A percentile compares a stretch with the other conserved stretches of the same genome.
Conservation (phyloP, 257 asterid species). For the Leonotis leonurus region DNA sequence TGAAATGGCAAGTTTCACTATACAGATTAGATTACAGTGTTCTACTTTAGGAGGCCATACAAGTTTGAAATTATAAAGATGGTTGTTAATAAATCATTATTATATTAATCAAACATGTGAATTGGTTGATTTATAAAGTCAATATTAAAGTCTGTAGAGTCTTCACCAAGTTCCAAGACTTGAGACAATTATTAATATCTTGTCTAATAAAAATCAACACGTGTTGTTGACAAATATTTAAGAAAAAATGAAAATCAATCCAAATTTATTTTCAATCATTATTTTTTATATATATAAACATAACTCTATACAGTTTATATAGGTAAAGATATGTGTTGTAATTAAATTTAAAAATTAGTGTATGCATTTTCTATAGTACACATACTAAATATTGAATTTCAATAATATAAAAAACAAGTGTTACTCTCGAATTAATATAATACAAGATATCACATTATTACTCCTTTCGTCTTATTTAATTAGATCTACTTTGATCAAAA, state of each 20-base stretch:
- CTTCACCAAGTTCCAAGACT: neutral
- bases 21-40: neutral
- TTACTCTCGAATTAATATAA: no score
- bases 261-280: no score
- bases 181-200: neutral
- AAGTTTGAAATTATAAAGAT: neutral
- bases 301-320: no score
- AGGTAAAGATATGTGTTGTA: no score
- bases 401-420: no score
- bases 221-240: neutral
- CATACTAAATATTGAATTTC: no score
- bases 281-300: no score
- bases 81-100: neutral
- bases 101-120: conserved; percentile 5
- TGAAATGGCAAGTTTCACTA: neutral
- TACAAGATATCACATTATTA: no score
- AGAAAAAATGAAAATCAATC: neutral
- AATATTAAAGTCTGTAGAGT: neutral
- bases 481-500: no score
- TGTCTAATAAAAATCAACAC: neutral
- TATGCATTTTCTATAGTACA: no score
- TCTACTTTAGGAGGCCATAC: neutral
- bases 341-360: no score
- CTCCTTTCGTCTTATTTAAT: no score
- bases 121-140: neutral